Evolutionary conservation across 495 filamentous ascomycete genomes (phyloP).

Genomic region (Tuber umbilicatum): DNA sequence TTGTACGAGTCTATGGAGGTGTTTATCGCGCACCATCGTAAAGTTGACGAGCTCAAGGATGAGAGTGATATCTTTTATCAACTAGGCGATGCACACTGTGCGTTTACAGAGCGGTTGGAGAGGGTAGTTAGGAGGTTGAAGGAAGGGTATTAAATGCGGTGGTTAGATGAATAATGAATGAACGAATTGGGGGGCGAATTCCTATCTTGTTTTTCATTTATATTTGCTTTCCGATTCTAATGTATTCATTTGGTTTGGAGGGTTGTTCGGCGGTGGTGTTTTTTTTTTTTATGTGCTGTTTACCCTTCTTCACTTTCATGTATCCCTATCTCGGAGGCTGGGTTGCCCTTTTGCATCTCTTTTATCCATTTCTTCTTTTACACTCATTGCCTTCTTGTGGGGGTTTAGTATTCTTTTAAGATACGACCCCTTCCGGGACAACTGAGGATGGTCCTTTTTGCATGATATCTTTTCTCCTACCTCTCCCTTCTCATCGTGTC

Average conservation of each 20-base stretch:
- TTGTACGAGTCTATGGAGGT: conserved; percentile 76
- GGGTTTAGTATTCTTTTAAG: background rate
- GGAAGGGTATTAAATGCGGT: conserved; percentile 11
- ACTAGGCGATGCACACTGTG: conserved; percentile 48
- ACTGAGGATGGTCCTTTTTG: background rate
- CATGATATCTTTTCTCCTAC: background rate
- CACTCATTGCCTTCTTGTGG: background rate
- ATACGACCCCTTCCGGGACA: background rate
- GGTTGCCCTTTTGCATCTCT: background rate
- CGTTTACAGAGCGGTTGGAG: conserved; percentile 57
- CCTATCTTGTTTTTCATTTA: conserved; percentile 10
- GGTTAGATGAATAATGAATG: conserved; percentile 4
- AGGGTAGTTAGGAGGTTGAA: conserved; percentile 49
- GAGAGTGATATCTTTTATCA: conserved; percentile 45
- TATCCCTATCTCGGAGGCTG: background rate
- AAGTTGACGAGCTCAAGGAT: conserved; percentile 55
- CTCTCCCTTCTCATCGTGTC: background rate
- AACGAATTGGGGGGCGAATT: conserved; percentile 16
- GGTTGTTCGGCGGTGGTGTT: background rate
- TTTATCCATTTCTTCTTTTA: background rate
- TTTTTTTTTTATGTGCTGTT: background rate
- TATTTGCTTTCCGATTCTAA: background rate
- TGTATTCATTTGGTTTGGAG: background rate
- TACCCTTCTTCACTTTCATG: background rate
- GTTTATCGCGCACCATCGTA: conserved; percentile 70